These are phyloP conservation scores for Wallacemonas sp. DNA, from an alignment of 208 protist species.

Conservation along the genomic window DNA sequence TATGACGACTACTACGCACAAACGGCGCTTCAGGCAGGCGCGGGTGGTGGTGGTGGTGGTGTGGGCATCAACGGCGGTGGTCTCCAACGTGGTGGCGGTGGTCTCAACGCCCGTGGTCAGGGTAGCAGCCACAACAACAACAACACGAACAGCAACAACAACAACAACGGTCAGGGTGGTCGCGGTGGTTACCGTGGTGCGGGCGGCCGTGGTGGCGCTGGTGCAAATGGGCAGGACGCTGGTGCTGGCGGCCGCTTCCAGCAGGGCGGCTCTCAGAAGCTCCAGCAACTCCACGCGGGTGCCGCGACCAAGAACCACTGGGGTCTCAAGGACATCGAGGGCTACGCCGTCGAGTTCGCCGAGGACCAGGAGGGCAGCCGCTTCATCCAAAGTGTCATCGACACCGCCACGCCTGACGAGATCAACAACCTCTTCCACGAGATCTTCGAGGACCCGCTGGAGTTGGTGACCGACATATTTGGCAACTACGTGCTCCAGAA, in stretches of 20 bases:
- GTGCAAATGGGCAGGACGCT: constrained; percentile 1
- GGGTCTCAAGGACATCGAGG: constrained; percentile 84
- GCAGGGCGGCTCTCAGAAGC: constrained; percentile 62
- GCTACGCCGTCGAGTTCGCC: constrained; percentile 94
- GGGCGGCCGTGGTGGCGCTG: constrained; percentile 26
- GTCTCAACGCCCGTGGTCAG: no score
- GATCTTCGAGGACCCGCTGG: constrained; percentile 87
- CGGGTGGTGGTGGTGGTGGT: constrained; percentile 17
- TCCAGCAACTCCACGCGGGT: constrained; percentile 68
- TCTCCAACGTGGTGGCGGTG: constrained; percentile 19
- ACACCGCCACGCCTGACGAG: constrained; percentile 79
- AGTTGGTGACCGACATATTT: constrained; percentile 98
- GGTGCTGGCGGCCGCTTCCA: constrained; percentile 7
- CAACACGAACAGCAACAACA: constrained; percentile 19
- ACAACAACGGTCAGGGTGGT: constrained; percentile 20
- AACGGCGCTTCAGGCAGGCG: constrained; percentile 16
- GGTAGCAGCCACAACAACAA: no score
- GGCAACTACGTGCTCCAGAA: constrained; percentile 99
- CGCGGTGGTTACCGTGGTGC: constrained; percentile 28
- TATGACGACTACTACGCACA: constrained; percentile 24
- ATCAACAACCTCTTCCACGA: constrained; percentile 92
- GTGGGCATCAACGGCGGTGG: constrained; percentile 17
- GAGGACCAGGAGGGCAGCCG: constrained; percentile 97
- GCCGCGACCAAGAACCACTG: constrained; percentile 54
- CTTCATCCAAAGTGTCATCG: constrained; percentile 97